Conservation (phyloP, 306 rosid species). For the Ziziphus jujuba region DNA sequence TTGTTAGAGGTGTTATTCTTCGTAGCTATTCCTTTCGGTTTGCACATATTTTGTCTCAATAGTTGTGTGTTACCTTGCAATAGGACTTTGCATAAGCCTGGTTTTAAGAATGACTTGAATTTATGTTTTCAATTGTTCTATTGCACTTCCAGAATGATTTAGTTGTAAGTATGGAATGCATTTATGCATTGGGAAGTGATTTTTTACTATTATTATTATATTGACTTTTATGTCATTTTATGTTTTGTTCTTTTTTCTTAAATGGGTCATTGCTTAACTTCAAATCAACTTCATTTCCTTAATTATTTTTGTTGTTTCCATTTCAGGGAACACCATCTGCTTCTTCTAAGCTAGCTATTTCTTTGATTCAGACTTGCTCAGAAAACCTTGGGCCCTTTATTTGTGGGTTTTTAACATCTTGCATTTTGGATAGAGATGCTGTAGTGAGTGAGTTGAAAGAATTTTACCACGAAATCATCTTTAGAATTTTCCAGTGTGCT, state of each 20-base stretch:
- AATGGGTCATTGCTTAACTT: not conserved
- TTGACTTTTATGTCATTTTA: not conserved
- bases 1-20: too few species aligned
- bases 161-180: not conserved
- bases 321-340: constrained; percentile 64
- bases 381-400: constrained; percentile 63
- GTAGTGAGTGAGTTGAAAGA: constrained; percentile 64
- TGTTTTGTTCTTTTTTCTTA: not conserved
- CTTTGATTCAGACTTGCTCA: constrained; percentile 55
- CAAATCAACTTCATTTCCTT: constrained; percentile 3
- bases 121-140: not conserved
- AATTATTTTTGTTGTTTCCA: constrained; percentile 8
- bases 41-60: not conserved
- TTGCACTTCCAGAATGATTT: not conserved
- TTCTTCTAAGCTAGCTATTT: constrained; percentile 72
- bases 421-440: constrained; percentile 70
- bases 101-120: not conserved
- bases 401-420: constrained; percentile 70
- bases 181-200: not conserved
- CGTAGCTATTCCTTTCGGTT: too few species aligned
- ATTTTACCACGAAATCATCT: constrained; percentile 76
- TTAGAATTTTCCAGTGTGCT: constrained; percentile 62
- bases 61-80: not conserved
- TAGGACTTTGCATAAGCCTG: not conserved
- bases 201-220: not conserved